A percentile compares a stretch with the other conserved stretches of the same genome.
Evolutionary conservation across 192 early-diverging fungal species (phyloP).

Genomic region (Entophlyctis luteolus): DNA sequence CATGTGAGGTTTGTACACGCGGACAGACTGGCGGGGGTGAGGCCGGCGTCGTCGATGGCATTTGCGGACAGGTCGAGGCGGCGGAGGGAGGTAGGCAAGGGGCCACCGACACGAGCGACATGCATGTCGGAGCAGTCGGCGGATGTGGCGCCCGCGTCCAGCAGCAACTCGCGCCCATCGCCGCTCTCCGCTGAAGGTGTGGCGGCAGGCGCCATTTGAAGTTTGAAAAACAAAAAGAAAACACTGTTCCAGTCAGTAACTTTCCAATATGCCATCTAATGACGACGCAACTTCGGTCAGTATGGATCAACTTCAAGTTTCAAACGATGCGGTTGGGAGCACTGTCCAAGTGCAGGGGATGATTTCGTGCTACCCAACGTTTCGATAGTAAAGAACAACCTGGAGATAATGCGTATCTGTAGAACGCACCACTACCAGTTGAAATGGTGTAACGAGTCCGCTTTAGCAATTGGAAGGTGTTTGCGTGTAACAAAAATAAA

Average conservation of each 20-base stretch:
- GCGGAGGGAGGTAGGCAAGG: not conserved
- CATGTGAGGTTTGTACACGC: not conserved
- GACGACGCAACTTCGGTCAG: no score
- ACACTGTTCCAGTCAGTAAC: no score
- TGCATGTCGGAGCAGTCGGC: conserved; percentile 17
- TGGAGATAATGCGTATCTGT: not conserved
- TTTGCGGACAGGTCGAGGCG: conserved; percentile 1
- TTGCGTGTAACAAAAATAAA: not conserved
- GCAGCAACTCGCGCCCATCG: no score
- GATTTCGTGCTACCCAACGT: not conserved
- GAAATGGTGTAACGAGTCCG: not conserved
- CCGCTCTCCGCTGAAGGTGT: no score
- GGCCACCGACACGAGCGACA: not conserved
- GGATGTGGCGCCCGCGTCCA: not conserved
- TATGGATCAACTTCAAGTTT: no score
- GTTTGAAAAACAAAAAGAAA: no score
- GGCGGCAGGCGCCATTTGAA: no score
- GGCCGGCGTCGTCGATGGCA: no score
- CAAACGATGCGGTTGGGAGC: not conserved
- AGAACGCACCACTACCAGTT: not conserved
- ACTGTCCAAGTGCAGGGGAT: not conserved
- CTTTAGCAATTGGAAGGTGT: not conserved
- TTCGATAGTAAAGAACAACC: not conserved
- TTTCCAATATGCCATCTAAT: no score
- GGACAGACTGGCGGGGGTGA: not conserved